Conservation (phyloP, 2,329 filamentous ascomycete species). For the Cadophora sp. region DNA sequence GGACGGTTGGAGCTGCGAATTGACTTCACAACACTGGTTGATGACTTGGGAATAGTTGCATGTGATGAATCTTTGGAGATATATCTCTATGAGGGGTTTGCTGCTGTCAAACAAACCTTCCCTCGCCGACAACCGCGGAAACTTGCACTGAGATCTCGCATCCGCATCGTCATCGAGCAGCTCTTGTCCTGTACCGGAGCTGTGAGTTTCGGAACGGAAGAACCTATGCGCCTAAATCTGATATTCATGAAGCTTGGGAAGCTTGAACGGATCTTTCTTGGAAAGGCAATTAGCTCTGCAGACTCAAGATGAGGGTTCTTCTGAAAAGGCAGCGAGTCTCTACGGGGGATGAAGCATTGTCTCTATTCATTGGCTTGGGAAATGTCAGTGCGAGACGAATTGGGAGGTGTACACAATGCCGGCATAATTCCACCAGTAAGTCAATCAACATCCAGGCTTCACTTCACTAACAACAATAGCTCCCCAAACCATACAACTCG, state of each 20-base stretch:
- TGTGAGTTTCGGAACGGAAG: conserved; percentile 25
- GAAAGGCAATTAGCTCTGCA: conserved; percentile 26
- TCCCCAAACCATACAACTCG: conserved; percentile 27
- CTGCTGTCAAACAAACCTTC: background rate
- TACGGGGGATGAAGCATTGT: conserved; percentile 34
- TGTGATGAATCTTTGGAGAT: too few species aligned
- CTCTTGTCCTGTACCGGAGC: conserved; percentile 10
- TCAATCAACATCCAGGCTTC: conserved; percentile 8
- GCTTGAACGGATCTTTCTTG: conserved; percentile 20
- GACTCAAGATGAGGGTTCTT: conserved; percentile 38
- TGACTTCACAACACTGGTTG: background rate
- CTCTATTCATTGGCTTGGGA: conserved; percentile 38
- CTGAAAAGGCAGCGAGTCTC: conserved; percentile 33
- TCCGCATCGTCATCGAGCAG: conserved; percentile 26
- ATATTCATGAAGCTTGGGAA: conserved; percentile 25
- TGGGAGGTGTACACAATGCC: conserved; percentile 39
- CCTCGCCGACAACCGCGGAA: background rate
- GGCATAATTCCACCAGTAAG: conserved; percentile 41
- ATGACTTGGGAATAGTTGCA: background rate
- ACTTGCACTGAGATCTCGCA: background rate
- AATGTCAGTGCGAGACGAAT: conserved; percentile 31
- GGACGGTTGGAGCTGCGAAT: background rate
- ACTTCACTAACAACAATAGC: conserved; percentile 18
- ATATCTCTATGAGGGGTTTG: background rate
- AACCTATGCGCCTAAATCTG: conserved; percentile 28